phyloP scores from a whole-genome alignment of 768 basidiomycete genomes.

The Kwoniella mangroviensis region DNA sequence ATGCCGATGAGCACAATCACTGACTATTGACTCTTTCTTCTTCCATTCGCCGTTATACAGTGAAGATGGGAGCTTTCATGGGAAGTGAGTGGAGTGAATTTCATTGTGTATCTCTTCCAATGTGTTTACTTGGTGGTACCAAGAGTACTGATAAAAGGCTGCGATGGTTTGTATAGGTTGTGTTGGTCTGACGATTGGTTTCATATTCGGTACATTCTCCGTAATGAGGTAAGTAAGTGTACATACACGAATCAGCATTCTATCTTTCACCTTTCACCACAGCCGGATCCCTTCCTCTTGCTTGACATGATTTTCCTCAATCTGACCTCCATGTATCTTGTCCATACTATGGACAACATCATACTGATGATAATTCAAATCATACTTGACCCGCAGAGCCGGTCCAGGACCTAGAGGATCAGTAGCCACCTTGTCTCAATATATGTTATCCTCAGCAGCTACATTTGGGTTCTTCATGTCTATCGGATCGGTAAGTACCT shows the following conservation, averaged over 20 bases:
- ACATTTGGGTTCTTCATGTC: slow-evolving; percentile 97
- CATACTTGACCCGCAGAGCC: slow-evolving; percentile 62
- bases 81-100: slow-evolving; percentile 57
- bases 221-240: slow-evolving; percentile 74
- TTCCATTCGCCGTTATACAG: slow-evolving; percentile 20
- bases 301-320: too few relatives aligned
- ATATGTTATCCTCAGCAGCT: slow-evolving; percentile 97
- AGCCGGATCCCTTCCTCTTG: too few relatives aligned
- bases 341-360: too few relatives aligned
- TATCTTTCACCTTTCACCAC: background rate
- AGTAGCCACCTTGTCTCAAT: slow-evolving; percentile 90
- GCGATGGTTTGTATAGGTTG: slow-evolving; percentile 7
- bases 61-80: slow-evolving; percentile 58
- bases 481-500: slow-evolving; percentile 76
- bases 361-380: background rate
- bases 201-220: slow-evolving; percentile 92
- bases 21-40: too few relatives aligned
- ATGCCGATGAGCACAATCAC: too few relatives aligned
- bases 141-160: too few relatives aligned
- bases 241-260: background rate
- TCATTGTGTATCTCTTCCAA: too few relatives aligned
- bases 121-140: too few relatives aligned
- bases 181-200: slow-evolving; percentile 94
- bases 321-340: too few relatives aligned
- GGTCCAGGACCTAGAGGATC: slow-evolving; percentile 90